These are phyloP conservation scores for Blumeria hordei DNA, from an alignment of 2,329 filamentous ascomycete genomes.

Conservation along the genomic window DNA sequence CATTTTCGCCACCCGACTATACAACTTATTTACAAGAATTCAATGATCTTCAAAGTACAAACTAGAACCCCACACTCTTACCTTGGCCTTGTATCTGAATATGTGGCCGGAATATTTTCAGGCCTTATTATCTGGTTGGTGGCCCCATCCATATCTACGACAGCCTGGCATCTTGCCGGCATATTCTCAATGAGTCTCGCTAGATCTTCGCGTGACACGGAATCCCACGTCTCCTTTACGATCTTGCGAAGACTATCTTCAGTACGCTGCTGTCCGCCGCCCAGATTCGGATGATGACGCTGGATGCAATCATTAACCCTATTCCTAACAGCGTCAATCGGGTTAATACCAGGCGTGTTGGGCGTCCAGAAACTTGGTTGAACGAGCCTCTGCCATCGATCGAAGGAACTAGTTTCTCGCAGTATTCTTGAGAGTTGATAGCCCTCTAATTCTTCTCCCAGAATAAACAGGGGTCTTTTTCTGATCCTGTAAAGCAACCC, in stretches of 20 bases:
- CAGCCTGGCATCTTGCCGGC: constrained; percentile 1
- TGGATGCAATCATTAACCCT: constrained; percentile 8
- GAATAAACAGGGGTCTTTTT: not conserved
- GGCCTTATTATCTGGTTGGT: not conserved
- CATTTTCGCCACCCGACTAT: not conserved
- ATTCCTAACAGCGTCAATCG: constrained; percentile 7
- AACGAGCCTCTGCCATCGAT: not conserved
- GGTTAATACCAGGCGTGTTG: constrained; percentile 5
- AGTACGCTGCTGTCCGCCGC: constrained; percentile 2
- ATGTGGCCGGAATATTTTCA: not conserved
- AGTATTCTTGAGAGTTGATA: not conserved
- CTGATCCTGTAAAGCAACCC: not conserved
- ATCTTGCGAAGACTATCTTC: constrained; percentile 3
- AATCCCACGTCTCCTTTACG: constrained; percentile 7
- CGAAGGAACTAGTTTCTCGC: not conserved
- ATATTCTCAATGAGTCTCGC: constrained; percentile 2
- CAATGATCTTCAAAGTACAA: not conserved
- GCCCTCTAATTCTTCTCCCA: not conserved
- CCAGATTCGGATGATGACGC: constrained; percentile 3
- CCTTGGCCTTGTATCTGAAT: not conserved
- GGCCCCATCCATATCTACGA: constrained; percentile 1
- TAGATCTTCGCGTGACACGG: constrained; percentile 3
- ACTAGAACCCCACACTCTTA: not conserved
- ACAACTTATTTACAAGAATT: not conserved
- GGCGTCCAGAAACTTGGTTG: constrained; percentile 4